A percentile compares a stretch with the other conserved stretches of the same genome.
Evolutionary conservation across 371 early-diverging fungal genomes (phyloP).

Genomic region (Dinochytrium kinnereticum): DNA sequence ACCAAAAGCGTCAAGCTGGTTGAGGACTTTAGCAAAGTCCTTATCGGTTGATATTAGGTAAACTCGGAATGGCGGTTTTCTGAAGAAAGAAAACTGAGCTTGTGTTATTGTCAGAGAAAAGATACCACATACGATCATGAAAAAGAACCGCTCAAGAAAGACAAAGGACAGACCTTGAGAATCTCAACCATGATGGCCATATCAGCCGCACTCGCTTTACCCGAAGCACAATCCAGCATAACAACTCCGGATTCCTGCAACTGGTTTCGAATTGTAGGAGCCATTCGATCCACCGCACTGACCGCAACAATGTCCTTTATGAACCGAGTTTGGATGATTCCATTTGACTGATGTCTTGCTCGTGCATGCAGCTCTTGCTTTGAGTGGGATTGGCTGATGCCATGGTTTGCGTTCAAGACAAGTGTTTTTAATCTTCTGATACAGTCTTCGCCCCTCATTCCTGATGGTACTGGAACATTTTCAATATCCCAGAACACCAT

Average conservation of each 20-base stretch:
- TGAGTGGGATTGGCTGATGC: neutral
- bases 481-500: constrained; percentile 18
- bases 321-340: neutral
- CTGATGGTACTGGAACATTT: constrained; percentile 1
- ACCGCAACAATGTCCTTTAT: constrained; percentile 22
- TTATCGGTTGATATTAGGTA: constrained; percentile 21
- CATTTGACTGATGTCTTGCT: no score
- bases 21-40: constrained; percentile 21
- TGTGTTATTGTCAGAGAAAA: no score
- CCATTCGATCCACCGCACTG: neutral
- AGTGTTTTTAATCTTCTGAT: neutral
- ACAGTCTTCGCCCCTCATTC: constrained; percentile 7
- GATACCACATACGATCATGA: no score
- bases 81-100: constrained; percentile 4
- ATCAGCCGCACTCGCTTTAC: constrained; percentile 20
- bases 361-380: no score
- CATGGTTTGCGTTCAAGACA: neutral
- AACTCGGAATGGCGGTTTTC: constrained; percentile 12
- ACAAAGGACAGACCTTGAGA: constrained; percentile 19
- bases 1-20: neutral
- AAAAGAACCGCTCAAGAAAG: no score
- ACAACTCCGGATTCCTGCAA: constrained; percentile 20
- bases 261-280: neutral
- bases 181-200: constrained; percentile 23
- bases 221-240: constrained; percentile 14